phyloP scores from a whole-genome alignment of 1,139 yeast genomes.

The Saccharomyces pastorianus region DNA sequence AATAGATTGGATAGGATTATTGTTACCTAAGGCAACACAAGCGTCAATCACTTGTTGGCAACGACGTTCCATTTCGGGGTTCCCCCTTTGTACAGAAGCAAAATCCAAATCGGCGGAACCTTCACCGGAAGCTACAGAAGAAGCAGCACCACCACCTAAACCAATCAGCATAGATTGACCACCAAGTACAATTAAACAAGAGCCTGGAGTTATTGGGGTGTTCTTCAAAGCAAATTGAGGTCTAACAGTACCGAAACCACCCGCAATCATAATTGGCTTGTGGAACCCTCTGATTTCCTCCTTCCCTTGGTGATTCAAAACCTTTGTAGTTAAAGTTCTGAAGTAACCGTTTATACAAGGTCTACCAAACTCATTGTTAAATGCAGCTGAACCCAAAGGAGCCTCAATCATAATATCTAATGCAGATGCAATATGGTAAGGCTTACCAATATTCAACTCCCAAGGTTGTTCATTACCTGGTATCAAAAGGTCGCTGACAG shows the following conservation, averaged over 20 bases:
- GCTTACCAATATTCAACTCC: constrained; percentile 84
- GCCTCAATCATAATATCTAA: constrained; percentile 95
- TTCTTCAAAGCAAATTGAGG: constrained; percentile 89
- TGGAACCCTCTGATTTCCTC: constrained; percentile 90
- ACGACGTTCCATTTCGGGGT: constrained; percentile 98
- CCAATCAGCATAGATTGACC: constrained; percentile 99
- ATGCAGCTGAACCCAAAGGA: constrained; percentile 96
- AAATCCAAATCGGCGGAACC: constrained; percentile 93
- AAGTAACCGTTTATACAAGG: constrained; percentile 96
- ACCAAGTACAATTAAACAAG: constrained; percentile 87
- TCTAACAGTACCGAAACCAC: constrained; percentile 96
- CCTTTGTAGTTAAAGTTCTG: constrained; percentile 84
- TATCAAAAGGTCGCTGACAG: constrained; percentile 83
- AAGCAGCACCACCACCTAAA: constrained; percentile 99
- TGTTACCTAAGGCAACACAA: constrained; percentile 74
- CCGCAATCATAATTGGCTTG: constrained; percentile 98
- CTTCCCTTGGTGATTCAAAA: constrained; percentile 51
- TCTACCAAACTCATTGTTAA: constrained; percentile 97
- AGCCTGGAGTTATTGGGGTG: constrained; percentile 82
- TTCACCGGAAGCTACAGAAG: constrained; percentile 90
- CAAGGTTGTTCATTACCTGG: constrained; percentile 88
- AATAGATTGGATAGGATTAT: constrained; percentile 86
- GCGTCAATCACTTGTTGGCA: constrained; percentile 97
- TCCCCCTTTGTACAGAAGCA: constrained; percentile 98
- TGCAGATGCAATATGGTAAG: constrained; percentile 86